phyloP scores from a whole-genome alignment of 2,329 filamentous ascomycete species.

The Colletotrichum sp. region DNA sequence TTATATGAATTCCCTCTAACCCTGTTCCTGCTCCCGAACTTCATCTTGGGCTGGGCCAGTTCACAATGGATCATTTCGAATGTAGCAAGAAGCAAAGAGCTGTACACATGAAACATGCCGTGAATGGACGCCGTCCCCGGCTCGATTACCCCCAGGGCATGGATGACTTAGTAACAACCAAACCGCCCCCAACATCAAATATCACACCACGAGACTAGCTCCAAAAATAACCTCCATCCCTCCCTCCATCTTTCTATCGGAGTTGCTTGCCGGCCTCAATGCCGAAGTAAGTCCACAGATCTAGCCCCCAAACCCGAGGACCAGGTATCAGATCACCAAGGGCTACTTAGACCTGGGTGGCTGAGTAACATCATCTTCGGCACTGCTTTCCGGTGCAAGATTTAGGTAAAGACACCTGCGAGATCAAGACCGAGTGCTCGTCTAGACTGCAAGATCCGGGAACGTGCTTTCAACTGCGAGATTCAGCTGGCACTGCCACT shows the following conservation, averaged over 20 bases:
- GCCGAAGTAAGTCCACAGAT: neutral
- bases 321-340: neutral
- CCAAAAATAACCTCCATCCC: neutral
- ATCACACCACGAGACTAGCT: neutral
- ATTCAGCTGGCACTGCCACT: neutral
- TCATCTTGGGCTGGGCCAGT: neutral
- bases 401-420: neutral
- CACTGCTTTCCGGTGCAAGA: neutral
- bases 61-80: neutral
- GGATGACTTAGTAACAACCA: neutral
- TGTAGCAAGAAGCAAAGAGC: neutral
- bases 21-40: neutral
- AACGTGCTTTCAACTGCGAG: neutral
- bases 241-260: neutral
- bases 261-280: neutral
- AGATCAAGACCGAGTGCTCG: neutral
- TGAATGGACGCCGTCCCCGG: neutral
- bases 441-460: neutral
- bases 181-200: neutral
- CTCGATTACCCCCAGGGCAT: fast-evolving
- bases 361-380: neutral
- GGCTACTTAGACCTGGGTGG: neutral
- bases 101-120: neutral
- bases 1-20: neutral
- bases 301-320: neutral